Base-by-base conservation (phyloP, 2,329 filamentous ascomycete species). In the Fusarium begoniae region DNA sequence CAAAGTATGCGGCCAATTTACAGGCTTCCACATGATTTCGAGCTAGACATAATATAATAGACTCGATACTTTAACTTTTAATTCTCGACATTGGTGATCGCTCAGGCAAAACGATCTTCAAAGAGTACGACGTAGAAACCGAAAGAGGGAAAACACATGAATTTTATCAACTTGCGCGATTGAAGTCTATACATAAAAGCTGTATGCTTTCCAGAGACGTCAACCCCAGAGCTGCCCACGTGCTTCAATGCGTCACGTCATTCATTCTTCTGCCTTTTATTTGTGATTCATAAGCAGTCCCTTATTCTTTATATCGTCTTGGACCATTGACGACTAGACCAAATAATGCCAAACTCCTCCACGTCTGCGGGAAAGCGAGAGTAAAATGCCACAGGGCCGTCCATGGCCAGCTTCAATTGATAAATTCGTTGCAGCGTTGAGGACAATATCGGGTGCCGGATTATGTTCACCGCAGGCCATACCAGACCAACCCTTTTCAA, bases 401-500 rank as follows among this genome's bases (percentile, higher is more conserved):
- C 74, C 69, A 66, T 56, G 69, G 76, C 70, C 76, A 76, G 58
- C 66, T 78, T 78, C 75, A 78, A 78, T 77, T 78, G 76, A 75
- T 75, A 78, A 77, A 66, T 75, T 73, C 62, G 70, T 73, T 69
- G 72, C 74, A 70, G 72, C 72, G 74, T 77, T 72, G 66, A 65
- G 73, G 71, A 76, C 68, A 75, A 68, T 68, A 75, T 67, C 67
- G 72, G 59, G 50, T 77, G 74, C 70, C 56, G 63, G 69, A 58
- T 50, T 68, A 66, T 67, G 59, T 73, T 72, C 70, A 69, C 74
- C 70, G 57, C 61, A 51, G 69, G 67, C 55, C 72, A 71, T 63
- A 66, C 64, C 67, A 69, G 57, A 69, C 70, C 65, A 64, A 63
- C 63, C 70, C 68, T 70, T 76, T 75, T 70, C 63, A 76, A 70